Evolutionary conservation across 768 basidiomycete species (phyloP).

Genomic region (Fomitopsis pulvina): DNA sequence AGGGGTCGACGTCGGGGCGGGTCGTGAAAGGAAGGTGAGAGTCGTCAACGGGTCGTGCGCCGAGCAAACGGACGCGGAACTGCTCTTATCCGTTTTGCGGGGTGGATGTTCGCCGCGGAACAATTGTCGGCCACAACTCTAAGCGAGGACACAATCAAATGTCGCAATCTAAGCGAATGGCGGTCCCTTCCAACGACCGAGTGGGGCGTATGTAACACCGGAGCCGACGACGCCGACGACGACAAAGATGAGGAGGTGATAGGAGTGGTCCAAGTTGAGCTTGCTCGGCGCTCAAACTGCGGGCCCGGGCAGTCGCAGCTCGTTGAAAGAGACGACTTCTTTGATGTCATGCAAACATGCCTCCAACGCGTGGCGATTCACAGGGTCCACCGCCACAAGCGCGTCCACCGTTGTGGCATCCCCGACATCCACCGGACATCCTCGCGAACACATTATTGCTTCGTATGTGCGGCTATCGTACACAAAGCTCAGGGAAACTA

Average conservation of each 20-base stretch:
- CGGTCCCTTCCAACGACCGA: neutral
- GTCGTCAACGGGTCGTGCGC: constrained; percentile 12
- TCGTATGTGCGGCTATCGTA: too few relatives aligned
- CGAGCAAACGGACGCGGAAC: constrained; percentile 13
- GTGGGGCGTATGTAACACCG: neutral
- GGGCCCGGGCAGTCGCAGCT: neutral
- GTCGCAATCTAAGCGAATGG: neutral
- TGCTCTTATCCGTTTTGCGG: constrained; percentile 12
- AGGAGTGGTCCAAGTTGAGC: too few relatives aligned
- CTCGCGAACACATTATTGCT: too few relatives aligned
- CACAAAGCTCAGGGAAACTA: too few relatives aligned
- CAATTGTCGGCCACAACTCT: neutral
- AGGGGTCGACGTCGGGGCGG: constrained; percentile 21
- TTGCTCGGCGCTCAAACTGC: neutral
- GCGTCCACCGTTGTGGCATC: too few relatives aligned
- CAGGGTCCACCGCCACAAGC: neutral
- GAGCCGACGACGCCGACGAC: neutral
- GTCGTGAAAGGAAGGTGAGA: constrained; percentile 21
- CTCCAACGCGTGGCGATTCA: neutral
- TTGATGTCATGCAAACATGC: neutral
- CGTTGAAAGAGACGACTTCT: neutral
- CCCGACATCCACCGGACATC: too few relatives aligned
- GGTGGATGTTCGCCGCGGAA: constrained; percentile 1
- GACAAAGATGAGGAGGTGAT: neutral
- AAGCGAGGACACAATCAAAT: neutral